Conservation (phyloP, 1,284 basidiomycete genomes). For the Ceratobasidium sp. region DNA sequence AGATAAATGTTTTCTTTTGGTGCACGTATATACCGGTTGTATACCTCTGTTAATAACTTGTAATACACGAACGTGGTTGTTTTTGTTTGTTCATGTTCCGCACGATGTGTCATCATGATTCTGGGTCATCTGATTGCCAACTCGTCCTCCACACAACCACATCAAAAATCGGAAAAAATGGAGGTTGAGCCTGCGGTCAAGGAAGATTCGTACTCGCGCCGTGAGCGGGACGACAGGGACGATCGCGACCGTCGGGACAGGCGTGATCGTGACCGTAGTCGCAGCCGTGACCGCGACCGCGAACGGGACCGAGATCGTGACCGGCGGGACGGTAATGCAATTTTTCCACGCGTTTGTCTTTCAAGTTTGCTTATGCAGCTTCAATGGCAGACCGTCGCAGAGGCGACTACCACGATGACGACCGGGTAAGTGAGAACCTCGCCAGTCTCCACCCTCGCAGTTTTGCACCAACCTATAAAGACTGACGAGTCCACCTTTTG, state of each 20-base stretch:
- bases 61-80: background rate
- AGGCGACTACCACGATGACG: slow-evolving; percentile 44
- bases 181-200: slow-evolving; percentile 36
- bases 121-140: slow-evolving; percentile 31
- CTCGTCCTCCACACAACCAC: slow-evolving; percentile 31
- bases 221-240: slow-evolving; percentile 54
- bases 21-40: slow-evolving; percentile 26
- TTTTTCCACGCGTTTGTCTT: background rate
- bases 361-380: slow-evolving; percentile 26
- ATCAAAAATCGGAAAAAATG: slow-evolving; percentile 40
- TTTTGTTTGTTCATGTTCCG: slow-evolving; percentile 13
- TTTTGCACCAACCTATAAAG: background rate
- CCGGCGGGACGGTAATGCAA: slow-evolving; percentile 32
- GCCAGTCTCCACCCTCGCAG: slow-evolving; percentile 36
- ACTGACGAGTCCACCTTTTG: slow-evolving; percentile 52
- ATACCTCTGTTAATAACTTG: background rate
- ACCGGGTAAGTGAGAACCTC: slow-evolving; percentile 43
- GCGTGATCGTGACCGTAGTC: slow-evolving; percentile 55
- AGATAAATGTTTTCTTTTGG: slow-evolving; percentile 26
- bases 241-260: slow-evolving; percentile 51
- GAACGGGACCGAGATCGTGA: slow-evolving; percentile 55
- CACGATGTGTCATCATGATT: slow-evolving; percentile 23
- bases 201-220: slow-evolving; percentile 41
- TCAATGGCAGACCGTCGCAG: slow-evolving; percentile 16
- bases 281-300: slow-evolving; percentile 58